Percentiles rank a stretch among this genome's conserved stretches.
Evolutionary conservation across 176 grass and related monocot genomes (phyloP).

Genomic region (Aegilops longissima): DNA sequence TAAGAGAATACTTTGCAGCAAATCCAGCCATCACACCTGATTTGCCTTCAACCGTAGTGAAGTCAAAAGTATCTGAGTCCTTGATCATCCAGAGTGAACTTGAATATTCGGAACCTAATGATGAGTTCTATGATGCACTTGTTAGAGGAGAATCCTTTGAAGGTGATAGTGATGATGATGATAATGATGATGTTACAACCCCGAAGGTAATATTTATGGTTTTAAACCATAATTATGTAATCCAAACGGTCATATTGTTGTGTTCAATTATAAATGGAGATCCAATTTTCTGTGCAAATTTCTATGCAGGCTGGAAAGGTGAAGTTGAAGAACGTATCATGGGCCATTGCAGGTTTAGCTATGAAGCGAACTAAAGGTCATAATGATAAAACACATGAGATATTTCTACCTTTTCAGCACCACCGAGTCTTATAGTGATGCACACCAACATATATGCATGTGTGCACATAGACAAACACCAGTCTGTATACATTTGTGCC

Average conservation of each 20-base stretch:
- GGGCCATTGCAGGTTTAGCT: conserved; percentile 85
- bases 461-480: not conserved
- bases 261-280: conserved; percentile 2
- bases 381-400: conserved; percentile 25
- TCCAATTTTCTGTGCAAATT: conserved; percentile 23
- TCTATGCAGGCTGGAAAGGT: conserved; percentile 62
- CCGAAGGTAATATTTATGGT: conserved; percentile 45
- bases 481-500: not conserved
- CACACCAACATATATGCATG: not conserved
- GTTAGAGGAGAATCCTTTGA: conserved; percentile 66
- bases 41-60: conserved; percentile 54
- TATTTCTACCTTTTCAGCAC: not conserved
- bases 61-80: conserved; percentile 48
- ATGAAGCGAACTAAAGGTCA: conserved; percentile 75
- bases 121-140: conserved; percentile 96
- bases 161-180: conserved; percentile 57
- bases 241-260: not conserved
- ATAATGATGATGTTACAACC: conserved; percentile 39
- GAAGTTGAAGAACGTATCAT: conserved; percentile 93
- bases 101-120: conserved; percentile 65
- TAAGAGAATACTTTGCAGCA: conserved; percentile 89
- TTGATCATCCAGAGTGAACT: conserved; percentile 54
- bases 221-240: conserved; percentile 10
- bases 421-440: not conserved
- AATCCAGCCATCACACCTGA: conserved; percentile 73